Conservation (phyloP, 2,329 filamentous ascomycete genomes). For the Epichloe amarillans region DNA sequence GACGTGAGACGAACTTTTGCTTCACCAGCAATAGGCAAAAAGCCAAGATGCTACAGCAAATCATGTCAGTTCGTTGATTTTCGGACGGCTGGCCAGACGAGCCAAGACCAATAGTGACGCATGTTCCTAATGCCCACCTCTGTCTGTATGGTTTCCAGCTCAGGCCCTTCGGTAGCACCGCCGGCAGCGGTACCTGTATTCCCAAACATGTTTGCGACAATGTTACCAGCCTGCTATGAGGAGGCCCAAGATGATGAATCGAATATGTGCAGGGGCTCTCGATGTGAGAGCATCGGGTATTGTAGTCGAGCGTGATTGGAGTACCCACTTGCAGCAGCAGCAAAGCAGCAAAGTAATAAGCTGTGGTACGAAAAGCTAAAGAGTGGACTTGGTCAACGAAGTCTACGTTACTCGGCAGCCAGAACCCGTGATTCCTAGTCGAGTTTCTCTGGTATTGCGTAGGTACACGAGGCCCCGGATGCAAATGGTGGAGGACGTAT, state of each 20-base stretch:
- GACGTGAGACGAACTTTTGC: constrained; percentile 70
- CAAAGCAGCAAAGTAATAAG: not conserved
- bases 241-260: constrained; percentile 15
- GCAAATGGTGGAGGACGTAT: not conserved
- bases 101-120: not conserved
- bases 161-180: constrained; percentile 38
- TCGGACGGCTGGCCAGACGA: not conserved
- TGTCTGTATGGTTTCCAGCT: constrained; percentile 67
- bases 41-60: constrained; percentile 53
- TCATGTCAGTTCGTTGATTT: not conserved
- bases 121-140: constrained; percentile 41
- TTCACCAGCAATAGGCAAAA: constrained; percentile 67
- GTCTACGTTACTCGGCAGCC: not conserved
- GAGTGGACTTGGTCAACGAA: not conserved
- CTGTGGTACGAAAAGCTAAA: not conserved
- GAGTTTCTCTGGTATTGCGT: not conserved
- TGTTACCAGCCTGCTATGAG: constrained; percentile 19
- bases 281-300: not conserved
- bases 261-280: not conserved
- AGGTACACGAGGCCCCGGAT: not conserved
- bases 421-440: not conserved
- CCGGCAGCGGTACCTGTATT: constrained; percentile 31
- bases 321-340: not conserved
- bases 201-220: constrained; percentile 42
- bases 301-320: not conserved